Evolutionary conservation across 2,329 filamentous ascomycete genomes (phyloP), one percentile per base, ranked within the genome.

Genomic region (Microcyclospora tardicrescens): DNA sequence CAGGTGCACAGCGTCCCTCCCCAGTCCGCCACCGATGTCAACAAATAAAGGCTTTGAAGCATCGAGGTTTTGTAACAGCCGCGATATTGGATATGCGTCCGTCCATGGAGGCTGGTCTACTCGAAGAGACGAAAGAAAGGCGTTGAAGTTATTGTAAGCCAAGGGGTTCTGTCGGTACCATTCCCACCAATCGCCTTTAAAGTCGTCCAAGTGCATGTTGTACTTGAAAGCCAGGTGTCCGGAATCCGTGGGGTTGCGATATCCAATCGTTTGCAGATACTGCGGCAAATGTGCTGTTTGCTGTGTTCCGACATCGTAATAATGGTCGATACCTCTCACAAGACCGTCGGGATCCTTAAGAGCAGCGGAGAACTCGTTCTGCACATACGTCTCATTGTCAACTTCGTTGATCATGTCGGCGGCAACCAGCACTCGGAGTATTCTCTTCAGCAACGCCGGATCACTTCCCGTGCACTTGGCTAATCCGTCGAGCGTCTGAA

Each of bases 11-110:
- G 42, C 33, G 16, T 54, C 51, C 11, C 40, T 36, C 8, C 50
- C 51, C 11, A 43, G 40, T 2, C 49, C 47, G 8, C 50, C 51
- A 12, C 47, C 51, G 3, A 53, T 38, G 32, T 54, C 51, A 10
- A 53, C 50, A 11, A 50, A 32, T 10, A 52, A 16, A 9, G 37
- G 30, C 16, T 33, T 41, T 5, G 36, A 19, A 10, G 19, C 35
- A 35, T 50, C 43, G 39, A 39, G 46, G 10, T 35, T 41, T 11
- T 39, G 16, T 5, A 40, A 15, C 8, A 45, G 28, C 13, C 13
- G 33, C 13, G 40, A 37, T 10, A 16, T 16, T 5, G 33, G 28
- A 29, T 41, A 45, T 24, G 19, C 19, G 12, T 42, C 10, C 0
- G 19, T 39, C 33, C 30, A 42, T 35, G 42, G 42, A 46, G 15